These are phyloP conservation scores for Serendipita sp. DNA, from an alignment of 768 basidiomycete genomes.

Conservation along the genomic window DNA sequence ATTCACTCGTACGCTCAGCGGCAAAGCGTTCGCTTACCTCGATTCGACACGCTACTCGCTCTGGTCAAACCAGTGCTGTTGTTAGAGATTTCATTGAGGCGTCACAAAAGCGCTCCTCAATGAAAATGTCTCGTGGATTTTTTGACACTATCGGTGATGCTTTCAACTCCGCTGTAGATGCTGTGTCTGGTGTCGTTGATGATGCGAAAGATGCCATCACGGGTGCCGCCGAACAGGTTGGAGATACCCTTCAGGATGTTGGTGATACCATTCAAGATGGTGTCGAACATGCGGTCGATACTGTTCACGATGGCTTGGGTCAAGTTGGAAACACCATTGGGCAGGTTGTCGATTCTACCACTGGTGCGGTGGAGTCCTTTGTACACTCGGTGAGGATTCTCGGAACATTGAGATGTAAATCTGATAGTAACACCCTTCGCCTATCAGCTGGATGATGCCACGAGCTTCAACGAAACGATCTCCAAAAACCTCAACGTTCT, in stretches of 20 bases:
- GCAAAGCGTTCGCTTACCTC: not conserved
- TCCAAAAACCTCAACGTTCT: conserved; percentile 21
- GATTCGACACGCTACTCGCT: conserved; percentile 1
- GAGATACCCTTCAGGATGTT: not conserved
- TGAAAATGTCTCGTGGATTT: not conserved
- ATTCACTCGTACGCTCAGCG: not conserved
- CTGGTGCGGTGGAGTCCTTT: not conserved
- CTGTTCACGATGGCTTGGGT: not conserved
- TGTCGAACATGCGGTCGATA: not conserved
- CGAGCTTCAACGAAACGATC: conserved; percentile 22
- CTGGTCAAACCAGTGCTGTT: not conserved
- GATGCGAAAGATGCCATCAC: not conserved
- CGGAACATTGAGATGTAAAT: not conserved
- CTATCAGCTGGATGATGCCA: conserved; percentile 12
- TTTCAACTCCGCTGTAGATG: not conserved
- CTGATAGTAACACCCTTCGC: not conserved
- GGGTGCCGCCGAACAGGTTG: not conserved
- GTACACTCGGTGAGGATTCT: not conserved
- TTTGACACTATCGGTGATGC: not conserved
- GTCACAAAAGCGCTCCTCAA: not conserved
- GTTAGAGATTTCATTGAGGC: not conserved
- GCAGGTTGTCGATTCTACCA: not conserved
- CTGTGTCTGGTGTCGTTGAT: not conserved
- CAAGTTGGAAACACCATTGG: not conserved
- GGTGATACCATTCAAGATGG: not conserved